phyloP scores from a whole-genome alignment of 73 alveolate species.

The Effrenium voratum region DNA sequence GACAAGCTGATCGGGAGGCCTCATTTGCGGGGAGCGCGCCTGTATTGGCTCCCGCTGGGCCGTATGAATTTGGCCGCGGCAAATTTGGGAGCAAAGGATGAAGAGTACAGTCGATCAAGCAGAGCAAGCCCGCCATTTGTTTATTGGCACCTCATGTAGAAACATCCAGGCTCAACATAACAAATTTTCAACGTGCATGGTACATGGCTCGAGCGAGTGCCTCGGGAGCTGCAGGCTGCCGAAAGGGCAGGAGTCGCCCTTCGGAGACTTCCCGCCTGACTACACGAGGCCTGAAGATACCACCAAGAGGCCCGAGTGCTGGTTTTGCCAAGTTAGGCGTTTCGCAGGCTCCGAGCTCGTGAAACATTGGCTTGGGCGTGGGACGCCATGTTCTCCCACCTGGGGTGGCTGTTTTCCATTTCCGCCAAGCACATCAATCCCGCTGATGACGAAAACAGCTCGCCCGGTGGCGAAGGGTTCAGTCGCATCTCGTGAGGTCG shows the following conservation, averaged over 20 bases:
- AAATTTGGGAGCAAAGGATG: too few relatives aligned
- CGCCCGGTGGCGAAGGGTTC: neutral
- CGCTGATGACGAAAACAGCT: neutral
- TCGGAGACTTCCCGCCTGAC: slow-evolving; percentile 93
- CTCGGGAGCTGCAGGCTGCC: slow-evolving; percentile 63
- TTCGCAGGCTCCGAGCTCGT: neutral
- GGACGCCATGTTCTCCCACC: neutral
- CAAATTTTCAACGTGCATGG: too few relatives aligned
- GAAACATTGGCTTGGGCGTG: too few relatives aligned
- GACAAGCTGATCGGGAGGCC: slow-evolving; percentile 86
- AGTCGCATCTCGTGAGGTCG: slow-evolving; percentile 14
- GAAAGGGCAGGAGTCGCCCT: slow-evolving; percentile 88
- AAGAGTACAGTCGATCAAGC: too few relatives aligned
- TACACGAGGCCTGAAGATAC: slow-evolving; percentile 70
- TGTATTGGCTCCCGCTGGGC: too few relatives aligned
- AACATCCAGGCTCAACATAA: too few relatives aligned
- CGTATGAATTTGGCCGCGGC: too few relatives aligned
- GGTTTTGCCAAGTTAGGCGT: neutral
- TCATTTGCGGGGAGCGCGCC: too few relatives aligned
- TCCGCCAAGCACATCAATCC: neutral
- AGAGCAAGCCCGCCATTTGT: too few relatives aligned
- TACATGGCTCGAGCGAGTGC: too few relatives aligned
- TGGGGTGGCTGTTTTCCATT: neutral
- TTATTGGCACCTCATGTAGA: too few relatives aligned
- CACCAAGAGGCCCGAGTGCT: slow-evolving; percentile 30